Evolutionary conservation across 768 basidiomycete genomes (phyloP).

Genomic region (Kwoniella dejecticola): DNA sequence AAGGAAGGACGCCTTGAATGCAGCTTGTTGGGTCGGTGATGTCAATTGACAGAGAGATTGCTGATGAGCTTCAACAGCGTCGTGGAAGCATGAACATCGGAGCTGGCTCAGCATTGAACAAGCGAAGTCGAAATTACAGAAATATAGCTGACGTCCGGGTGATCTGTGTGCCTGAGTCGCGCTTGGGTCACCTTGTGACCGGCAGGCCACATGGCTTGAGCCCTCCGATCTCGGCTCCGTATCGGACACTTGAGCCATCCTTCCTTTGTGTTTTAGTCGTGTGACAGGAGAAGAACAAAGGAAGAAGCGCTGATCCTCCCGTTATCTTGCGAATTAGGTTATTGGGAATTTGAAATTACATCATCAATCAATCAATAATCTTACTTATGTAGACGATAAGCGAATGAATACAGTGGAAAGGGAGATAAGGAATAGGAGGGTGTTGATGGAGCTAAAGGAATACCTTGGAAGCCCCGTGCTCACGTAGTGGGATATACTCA

Average conservation of each 20-base stretch:
- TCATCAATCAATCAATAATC: background rate
- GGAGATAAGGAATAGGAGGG: background rate
- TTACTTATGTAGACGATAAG: background rate
- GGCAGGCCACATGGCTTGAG: no score
- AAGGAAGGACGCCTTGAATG: no score
- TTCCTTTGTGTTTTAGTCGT: no score
- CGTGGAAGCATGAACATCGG: no score
- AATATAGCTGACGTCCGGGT: background rate
- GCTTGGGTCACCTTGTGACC: background rate
- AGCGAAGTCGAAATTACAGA: background rate
- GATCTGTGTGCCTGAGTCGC: constrained; percentile 4
- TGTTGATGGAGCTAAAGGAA: background rate
- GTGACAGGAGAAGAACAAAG: constrained; percentile 2
- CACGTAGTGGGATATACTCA: background rate
- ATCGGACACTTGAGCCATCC: no score
- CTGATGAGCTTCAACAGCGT: no score
- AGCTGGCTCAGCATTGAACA: no score
- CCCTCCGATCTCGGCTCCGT: no score
- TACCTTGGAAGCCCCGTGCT: background rate
- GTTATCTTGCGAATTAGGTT: background rate
- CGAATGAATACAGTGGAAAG: no score
- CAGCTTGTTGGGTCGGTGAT: no score
- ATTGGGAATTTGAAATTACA: constrained; percentile 1
- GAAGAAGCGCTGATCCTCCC: background rate
- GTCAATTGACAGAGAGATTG: no score